Conservation (phyloP, 202 grass and related monocot genomes). For the Brachypodium distachyon region DNA sequence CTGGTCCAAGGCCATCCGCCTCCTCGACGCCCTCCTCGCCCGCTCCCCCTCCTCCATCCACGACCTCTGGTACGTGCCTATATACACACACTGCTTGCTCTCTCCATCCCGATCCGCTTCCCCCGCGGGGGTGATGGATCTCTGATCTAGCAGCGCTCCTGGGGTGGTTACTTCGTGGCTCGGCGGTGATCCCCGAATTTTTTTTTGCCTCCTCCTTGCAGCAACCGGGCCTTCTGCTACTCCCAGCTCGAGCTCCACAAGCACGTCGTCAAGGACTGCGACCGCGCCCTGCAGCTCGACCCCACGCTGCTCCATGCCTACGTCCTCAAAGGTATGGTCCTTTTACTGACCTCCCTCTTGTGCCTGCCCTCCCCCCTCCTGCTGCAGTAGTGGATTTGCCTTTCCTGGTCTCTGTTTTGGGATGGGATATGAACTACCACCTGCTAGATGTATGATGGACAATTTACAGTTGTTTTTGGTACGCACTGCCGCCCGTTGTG, state of each 20-base stretch:
- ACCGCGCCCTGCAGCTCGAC: constrained; percentile 66
- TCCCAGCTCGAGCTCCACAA: constrained; percentile 95
- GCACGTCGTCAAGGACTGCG: constrained; percentile 95
- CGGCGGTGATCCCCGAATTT: neutral
- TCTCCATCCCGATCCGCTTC: neutral
- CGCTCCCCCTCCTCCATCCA: constrained; percentile 71
- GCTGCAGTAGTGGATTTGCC: neutral
- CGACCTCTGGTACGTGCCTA: constrained; percentile 81
- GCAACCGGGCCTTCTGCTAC: constrained; percentile 96
- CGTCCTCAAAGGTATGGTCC: constrained; percentile 70
- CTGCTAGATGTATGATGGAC: constrained; percentile 2
- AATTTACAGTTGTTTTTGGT: no score
- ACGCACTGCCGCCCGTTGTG: neutral
- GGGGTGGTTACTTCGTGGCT: neutral
- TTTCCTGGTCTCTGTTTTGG: neutral
- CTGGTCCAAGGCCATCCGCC: constrained; percentile 97
- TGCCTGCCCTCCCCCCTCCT: neutral
- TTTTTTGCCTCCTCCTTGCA: constrained; percentile 16
- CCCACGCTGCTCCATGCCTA: constrained; percentile 76
- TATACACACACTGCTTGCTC: neutral
- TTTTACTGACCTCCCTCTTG: neutral
- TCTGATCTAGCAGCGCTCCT: constrained; percentile 12
- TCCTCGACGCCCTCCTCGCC: constrained; percentile 67
- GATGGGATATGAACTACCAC: neutral
- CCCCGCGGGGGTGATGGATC: no score